These are phyloP conservation scores for Cyphellophora europaea DNA, from an alignment of 2,329 filamentous ascomycete genomes.

Conservation along the genomic window DNA sequence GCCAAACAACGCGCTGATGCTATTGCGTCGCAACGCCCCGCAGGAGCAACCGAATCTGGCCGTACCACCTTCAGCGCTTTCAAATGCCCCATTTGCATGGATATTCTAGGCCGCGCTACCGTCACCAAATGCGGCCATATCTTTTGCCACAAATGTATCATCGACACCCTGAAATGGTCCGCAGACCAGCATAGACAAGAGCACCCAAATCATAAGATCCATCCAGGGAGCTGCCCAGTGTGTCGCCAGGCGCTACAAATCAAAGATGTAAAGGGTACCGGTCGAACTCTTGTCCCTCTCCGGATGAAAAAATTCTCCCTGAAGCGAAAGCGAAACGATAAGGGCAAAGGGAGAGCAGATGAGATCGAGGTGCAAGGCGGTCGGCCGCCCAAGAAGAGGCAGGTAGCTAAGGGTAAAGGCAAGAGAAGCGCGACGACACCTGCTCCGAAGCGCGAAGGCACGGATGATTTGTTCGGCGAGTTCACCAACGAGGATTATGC, in stretches of 20 bases:
- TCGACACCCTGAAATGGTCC: slow-evolving; percentile 48
- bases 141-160: slow-evolving; percentile 55
- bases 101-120: slow-evolving; percentile 49
- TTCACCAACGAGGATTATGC: neutral
- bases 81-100: slow-evolving; percentile 57
- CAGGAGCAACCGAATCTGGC: slow-evolving; percentile 18
- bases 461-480: neutral
- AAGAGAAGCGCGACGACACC: neutral
- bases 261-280: slow-evolving; percentile 25
- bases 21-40: slow-evolving; percentile 30
- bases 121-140: slow-evolving; percentile 53
- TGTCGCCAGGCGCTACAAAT: slow-evolving; percentile 32
- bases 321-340: neutral
- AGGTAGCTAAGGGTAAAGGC: neutral
- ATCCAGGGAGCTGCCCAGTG: slow-evolving; percentile 33
- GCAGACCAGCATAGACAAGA: slow-evolving; percentile 38
- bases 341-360: slow-evolving; percentile 1
- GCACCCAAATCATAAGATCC: slow-evolving; percentile 21
- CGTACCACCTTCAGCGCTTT: slow-evolving; percentile 36
- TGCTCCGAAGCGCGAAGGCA: neutral
- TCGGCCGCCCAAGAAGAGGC: neutral
- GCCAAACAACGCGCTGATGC: slow-evolving; percentile 46
- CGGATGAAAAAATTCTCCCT: slow-evolving; percentile 11
- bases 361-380: neutral
- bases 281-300: slow-evolving; percentile 14